phyloP scores from a whole-genome alignment of 371 early-diverging fungal species.

The Mortierella sp. region DNA sequence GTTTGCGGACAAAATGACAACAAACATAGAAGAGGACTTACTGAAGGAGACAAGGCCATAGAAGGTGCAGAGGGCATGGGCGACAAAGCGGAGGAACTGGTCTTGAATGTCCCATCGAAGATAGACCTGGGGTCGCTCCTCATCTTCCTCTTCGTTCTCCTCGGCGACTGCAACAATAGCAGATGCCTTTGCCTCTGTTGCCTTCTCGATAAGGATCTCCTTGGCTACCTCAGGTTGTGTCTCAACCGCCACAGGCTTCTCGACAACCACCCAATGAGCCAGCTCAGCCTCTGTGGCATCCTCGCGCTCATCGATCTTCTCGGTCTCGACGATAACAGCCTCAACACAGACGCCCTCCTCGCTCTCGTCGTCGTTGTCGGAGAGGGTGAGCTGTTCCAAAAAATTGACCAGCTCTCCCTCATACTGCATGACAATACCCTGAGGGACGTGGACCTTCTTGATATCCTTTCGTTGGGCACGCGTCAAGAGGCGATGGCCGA shows the following conservation, averaged over 20 bases:
- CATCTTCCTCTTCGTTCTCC: background rate
- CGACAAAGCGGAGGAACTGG: conserved; percentile 55
- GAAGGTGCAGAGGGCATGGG: conserved; percentile 54
- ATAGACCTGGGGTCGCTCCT: conserved; percentile 31
- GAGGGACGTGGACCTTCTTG: conserved; percentile 58
- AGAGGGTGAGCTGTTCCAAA: conserved; percentile 52
- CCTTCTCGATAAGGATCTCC: background rate
- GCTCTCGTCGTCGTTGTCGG: background rate
- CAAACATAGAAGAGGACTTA: conserved; percentile 15
- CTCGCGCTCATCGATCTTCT: background rate
- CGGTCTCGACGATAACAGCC: background rate
- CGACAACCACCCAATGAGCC: conserved; percentile 22
- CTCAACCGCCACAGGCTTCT: conserved; percentile 1
- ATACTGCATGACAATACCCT: conserved; percentile 55
- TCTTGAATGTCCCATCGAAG: conserved; percentile 58
- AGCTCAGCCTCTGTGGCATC: background rate
- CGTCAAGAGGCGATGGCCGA: conserved; percentile 45
- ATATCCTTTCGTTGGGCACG: conserved; percentile 58
- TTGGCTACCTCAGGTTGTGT: background rate
- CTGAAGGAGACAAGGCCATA: conserved; percentile 56
- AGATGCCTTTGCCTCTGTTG: background rate
- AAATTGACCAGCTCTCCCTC: conserved; percentile 56
- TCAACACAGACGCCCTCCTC: background rate
- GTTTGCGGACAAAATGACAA: background rate
- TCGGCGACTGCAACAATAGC: background rate